Base-by-base conservation (phyloP, 2,329 filamentous ascomycete species). In the Fusarium lateritium region DNA sequence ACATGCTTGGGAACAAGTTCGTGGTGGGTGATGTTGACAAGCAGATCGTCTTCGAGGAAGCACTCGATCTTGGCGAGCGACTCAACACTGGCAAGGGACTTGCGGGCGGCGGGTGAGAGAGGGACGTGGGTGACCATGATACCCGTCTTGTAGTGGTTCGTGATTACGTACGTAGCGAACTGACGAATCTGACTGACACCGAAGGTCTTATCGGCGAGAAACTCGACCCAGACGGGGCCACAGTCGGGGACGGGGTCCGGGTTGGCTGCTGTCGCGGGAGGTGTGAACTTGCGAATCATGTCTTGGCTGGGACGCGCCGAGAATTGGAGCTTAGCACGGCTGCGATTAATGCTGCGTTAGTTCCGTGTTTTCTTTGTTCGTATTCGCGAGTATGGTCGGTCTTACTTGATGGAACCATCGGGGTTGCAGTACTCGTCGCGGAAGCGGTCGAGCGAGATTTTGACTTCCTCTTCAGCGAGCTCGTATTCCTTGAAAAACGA, bases 11-110 rank as follows among this genome's bases (percentile, higher is more conserved):
- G 96, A 31, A 99, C 96, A 57, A 99, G 88, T 82, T 98, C 95
- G 83, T 99, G 96, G 80, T 94, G 93, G 62, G 95, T 98, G 80
- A 99, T 98, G 83, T 99, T 99, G 81, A 99, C 94, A 63, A 98
- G 86, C 74, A 99, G 82, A 82, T 99, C 96, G 79, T 96, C 92
- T 85, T 98, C 96, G 74, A 95, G 89, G 84, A 99, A 99, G 78
- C 94, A 93, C 84, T 99, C 96, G 76, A 98, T 93, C 76, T 92
- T 89, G 56, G 92, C 92, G 78, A 89, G 87, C 66, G 90, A 89
- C 73, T 92, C 89, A 60, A 95, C 89, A 62, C 91, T 90, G 70
- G 90, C 90, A 73, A 97, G 91, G 72, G 94, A 90, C 83, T 97
- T 97, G 79, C 95, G 89, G 38, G 94, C 95, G 64, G 94, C 92